phyloP scores from a whole-genome alignment of 306 rosid species.

The Dryas octopetala region DNA sequence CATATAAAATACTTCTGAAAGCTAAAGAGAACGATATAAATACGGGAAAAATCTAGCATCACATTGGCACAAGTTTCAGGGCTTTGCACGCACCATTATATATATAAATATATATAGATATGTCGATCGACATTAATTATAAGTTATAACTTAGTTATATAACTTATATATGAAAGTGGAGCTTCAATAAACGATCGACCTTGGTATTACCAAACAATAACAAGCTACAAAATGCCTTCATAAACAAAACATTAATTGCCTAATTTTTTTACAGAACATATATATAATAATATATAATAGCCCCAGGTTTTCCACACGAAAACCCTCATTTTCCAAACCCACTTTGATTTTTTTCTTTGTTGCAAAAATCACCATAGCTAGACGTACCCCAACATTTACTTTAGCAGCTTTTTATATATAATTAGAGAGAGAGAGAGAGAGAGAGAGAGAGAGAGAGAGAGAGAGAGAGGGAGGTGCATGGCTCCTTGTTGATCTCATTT shows the following conservation, averaged over 20 bases:
- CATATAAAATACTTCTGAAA: too few relatives aligned
- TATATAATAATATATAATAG: constrained; percentile 18
- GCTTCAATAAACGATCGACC: neutral
- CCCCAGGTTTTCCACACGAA: constrained; percentile 34
- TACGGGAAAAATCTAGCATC: neutral
- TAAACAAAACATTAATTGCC: constrained; percentile 21
- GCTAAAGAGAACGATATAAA: neutral
- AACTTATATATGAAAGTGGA: neutral
- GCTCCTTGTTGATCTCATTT: constrained; percentile 16
- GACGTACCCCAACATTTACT: constrained; percentile 35
- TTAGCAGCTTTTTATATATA: constrained; percentile 33
- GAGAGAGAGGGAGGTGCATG: constrained; percentile 12
- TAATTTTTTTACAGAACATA: constrained; percentile 32
- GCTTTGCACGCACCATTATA: neutral
- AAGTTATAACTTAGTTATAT: neutral
- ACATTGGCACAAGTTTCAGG: constrained; percentile 15
- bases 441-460: neutral
- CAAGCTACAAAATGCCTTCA: constrained; percentile 20
- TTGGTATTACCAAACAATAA: constrained; percentile 3
- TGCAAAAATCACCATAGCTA: constrained; percentile 21
- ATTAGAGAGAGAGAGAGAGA: constrained; percentile 15
- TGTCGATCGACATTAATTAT: neutral
- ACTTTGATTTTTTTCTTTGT: constrained; percentile 12
- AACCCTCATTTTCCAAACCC: constrained; percentile 46
- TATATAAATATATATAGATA: too few relatives aligned